Evolutionary conservation across 2,329 filamentous ascomycete species (phyloP).

Genomic region (Geoglossum cookeanum): DNA sequence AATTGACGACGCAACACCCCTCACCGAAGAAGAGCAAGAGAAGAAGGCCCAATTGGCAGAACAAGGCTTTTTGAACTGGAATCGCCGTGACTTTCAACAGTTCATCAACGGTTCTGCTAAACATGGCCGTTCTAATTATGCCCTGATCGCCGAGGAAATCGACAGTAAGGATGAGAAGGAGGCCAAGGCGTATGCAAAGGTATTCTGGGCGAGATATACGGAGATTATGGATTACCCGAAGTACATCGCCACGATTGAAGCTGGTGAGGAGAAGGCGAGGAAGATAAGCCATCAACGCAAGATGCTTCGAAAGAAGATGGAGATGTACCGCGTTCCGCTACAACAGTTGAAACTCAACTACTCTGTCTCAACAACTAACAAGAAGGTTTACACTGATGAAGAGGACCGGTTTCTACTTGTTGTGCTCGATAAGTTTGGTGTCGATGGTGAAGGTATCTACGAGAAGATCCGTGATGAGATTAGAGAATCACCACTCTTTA

Average conservation of each 20-base stretch:
- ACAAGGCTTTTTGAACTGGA: constrained; percentile 87
- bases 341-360: constrained; percentile 99
- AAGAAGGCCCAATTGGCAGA: constrained; percentile 68
- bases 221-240: constrained; percentile 82
- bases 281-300: constrained; percentile 86
- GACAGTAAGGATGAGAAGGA: constrained; percentile 77
- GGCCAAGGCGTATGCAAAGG: constrained; percentile 78
- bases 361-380: constrained; percentile 96
- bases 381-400: constrained; percentile 98
- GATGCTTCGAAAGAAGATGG: constrained; percentile 86
- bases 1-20: constrained; percentile 74
- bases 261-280: constrained; percentile 74
- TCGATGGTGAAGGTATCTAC: constrained; percentile 78
- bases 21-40: constrained; percentile 76
- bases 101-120: constrained; percentile 92
- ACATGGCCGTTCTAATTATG: constrained; percentile 73
- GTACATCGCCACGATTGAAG: constrained; percentile 73
- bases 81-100: constrained; percentile 92
- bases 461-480: constrained; percentile 96
- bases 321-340: constrained; percentile 87
- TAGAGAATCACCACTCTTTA: constrained; percentile 79
- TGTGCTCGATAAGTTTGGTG: constrained; percentile 75
- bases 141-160: constrained; percentile 69
- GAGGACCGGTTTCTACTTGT: constrained; percentile 92
- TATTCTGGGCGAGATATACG: constrained; percentile 89